Conservation (phyloP, 1,139 yeast species). For the Debaryomyces coudertii region DNA sequence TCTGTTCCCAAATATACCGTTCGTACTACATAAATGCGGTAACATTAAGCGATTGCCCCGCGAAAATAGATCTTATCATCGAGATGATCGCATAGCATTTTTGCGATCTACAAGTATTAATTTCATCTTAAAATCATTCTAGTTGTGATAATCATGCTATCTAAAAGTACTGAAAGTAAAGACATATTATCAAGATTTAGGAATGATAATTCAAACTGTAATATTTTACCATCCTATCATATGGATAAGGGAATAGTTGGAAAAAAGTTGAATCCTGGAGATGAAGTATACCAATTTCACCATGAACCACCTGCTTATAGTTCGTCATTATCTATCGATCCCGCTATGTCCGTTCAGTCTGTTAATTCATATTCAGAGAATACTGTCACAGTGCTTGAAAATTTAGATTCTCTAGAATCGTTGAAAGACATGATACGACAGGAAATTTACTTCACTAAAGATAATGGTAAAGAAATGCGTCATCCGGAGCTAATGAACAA, state of each 20-base stretch:
- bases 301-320: constrained; percentile 4
- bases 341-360: neutral
- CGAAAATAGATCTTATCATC: neutral
- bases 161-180: neutral
- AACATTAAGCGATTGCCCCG: neutral
- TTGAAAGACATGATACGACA: neutral
- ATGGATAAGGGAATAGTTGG: constrained; percentile 16
- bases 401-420: neutral
- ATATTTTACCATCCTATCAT: constrained; percentile 15
- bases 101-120: neutral
- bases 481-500: constrained; percentile 26
- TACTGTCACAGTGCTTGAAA: neutral
- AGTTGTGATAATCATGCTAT: neutral
- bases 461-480: constrained; percentile 31
- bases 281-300: constrained; percentile 2
- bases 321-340: neutral
- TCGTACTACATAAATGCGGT: neutral
- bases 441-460: constrained; percentile 36
- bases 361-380: neutral
- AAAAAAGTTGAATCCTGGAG: constrained; percentile 10
- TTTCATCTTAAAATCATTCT: neutral
- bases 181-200: neutral
- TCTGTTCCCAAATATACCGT: neutral
- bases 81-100: neutral
- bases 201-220: neutral